Evolutionary conservation across 352 stramenopile species (phyloP).

Genomic region (Pythium dissotocum): DNA sequence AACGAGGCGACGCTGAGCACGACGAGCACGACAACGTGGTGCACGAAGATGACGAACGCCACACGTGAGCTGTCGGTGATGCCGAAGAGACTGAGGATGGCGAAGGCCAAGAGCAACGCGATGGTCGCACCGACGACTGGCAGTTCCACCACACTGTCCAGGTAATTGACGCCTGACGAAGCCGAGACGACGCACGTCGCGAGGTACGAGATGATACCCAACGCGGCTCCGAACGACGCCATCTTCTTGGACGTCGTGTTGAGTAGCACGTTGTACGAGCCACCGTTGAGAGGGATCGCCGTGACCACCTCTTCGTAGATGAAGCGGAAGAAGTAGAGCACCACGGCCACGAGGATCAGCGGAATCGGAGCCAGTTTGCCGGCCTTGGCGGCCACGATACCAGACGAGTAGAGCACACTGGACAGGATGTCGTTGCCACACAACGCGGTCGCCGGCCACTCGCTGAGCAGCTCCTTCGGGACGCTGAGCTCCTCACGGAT

Average conservation of each 20-base stretch:
- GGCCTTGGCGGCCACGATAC: conserved; percentile 44
- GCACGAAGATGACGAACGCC: conserved; percentile 68
- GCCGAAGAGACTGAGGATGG: conserved; percentile 59
- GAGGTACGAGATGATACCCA: conserved; percentile 88
- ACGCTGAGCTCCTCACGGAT: conserved; percentile 54
- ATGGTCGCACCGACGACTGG: conserved; percentile 29
- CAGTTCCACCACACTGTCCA: conserved; percentile 31
- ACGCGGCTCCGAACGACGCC: conserved; percentile 71
- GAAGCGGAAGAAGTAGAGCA: conserved; percentile 54
- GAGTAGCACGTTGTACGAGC: conserved; percentile 87
- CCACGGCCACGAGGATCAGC: conserved; percentile 57
- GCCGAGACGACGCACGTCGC: conserved; percentile 64
- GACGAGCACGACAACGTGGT: conserved; percentile 64
- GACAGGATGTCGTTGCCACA: conserved; percentile 88
- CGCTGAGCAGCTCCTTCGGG: conserved; percentile 38
- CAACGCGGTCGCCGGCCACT: conserved; percentile 82
- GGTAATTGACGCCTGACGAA: conserved; percentile 34
- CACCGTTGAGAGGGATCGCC: conserved; percentile 83
- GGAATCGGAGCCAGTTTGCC: conserved; percentile 74
- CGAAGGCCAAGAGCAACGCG: conserved; percentile 66
- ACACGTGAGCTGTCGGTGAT: conserved; percentile 75
- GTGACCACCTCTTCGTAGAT: conserved; percentile 87
- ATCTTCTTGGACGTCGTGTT: conserved; percentile 84
- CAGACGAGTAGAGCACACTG: conserved; percentile 67
- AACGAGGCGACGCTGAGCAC: conserved; percentile 50